Percentiles rank a stretch among this genome's conserved stretches.
These are phyloP conservation scores for Colletotrichum godetiae DNA, from an alignment of 2,329 filamentous ascomycete species.

Conservation along the genomic window DNA sequence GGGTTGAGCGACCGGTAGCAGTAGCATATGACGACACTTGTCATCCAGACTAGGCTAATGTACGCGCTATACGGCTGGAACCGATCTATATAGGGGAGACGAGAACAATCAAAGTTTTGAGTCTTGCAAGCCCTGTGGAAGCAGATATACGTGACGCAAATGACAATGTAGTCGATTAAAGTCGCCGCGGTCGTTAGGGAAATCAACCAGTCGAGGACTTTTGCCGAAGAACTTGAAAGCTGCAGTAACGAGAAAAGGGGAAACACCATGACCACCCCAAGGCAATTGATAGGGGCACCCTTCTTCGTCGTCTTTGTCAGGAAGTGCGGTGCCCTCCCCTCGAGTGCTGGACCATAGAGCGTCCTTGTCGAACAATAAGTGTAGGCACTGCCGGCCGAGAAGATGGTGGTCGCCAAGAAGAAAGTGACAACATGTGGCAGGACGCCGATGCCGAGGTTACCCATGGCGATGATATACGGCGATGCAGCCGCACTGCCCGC, in stretches of 20 bases:
- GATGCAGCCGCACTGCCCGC: conserved; percentile 37
- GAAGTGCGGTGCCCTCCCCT: conserved; percentile 59
- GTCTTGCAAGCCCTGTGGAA: conserved; percentile 67
- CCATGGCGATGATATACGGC: conserved; percentile 75
- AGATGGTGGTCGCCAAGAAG: conserved; percentile 66
- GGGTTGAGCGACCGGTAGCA: conserved; percentile 73
- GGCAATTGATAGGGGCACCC: conserved; percentile 41
- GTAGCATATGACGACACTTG: conserved; percentile 69
- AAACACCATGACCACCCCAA: conserved; percentile 2
- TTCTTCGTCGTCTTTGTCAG: conserved; percentile 43
- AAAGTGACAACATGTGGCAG: conserved; percentile 76
- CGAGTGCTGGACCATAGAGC: conserved; percentile 64
- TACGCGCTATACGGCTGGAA: conserved; percentile 73
- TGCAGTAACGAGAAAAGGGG: conserved; percentile 27
- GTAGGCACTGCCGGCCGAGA: conserved; percentile 69
- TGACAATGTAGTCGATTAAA: conserved; percentile 12
- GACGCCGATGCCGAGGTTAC: conserved; percentile 68
- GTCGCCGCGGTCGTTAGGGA: conserved; percentile 69
- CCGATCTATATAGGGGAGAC: conserved; percentile 73
- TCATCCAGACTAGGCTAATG: conserved; percentile 66
- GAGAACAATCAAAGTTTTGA: conserved; percentile 65
- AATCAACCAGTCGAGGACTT: conserved; percentile 74
- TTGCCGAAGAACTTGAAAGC: conserved; percentile 60
- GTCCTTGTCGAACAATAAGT: conserved; percentile 66
- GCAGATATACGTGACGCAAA: conserved; percentile 66